Evolutionary conservation across 78 protist genomes (phyloP).

Genomic region (Dictyostelium brefeldianum): DNA sequence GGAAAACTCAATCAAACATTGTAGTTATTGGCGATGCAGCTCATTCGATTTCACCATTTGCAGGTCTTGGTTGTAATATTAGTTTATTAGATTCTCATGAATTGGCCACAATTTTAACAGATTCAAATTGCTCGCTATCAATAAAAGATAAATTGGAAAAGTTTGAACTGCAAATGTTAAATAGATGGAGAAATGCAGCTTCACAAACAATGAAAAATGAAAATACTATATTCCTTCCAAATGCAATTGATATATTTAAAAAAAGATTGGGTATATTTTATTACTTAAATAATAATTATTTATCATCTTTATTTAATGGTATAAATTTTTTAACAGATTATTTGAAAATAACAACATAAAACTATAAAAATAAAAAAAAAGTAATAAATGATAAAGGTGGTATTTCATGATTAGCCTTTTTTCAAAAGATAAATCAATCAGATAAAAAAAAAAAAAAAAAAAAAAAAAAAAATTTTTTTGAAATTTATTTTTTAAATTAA

Average conservation of each 20-base stretch:
- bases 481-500: too few relatives aligned
- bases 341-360: neutral
- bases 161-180: neutral
- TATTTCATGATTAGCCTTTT: neutral
- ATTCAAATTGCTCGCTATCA: neutral
- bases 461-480: too few relatives aligned
- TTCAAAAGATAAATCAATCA: too few relatives aligned
- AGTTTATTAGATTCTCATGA: conserved; percentile 34
- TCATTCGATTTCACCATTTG: conserved; percentile 71
- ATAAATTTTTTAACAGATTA: neutral
- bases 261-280: neutral
- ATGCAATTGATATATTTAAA: neutral
- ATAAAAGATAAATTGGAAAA: neutral
- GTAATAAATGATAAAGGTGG: conserved; percentile 19
- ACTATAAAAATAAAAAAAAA: too few relatives aligned
- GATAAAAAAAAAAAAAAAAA: too few relatives aligned
- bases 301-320: neutral
- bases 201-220: neutral
- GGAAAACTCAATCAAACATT: neutral
- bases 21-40: conserved; percentile 69
- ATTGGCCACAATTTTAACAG: neutral
- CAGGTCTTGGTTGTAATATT: conserved; percentile 50
- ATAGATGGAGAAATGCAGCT: neutral
- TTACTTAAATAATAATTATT: neutral
- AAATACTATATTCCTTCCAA: neutral